Percentiles rank a stretch among this genome's conserved stretches.
Evolutionary conservation across 495 filamentous ascomycete genomes (phyloP).

Genomic region (Penicillium bialowiezense): DNA sequence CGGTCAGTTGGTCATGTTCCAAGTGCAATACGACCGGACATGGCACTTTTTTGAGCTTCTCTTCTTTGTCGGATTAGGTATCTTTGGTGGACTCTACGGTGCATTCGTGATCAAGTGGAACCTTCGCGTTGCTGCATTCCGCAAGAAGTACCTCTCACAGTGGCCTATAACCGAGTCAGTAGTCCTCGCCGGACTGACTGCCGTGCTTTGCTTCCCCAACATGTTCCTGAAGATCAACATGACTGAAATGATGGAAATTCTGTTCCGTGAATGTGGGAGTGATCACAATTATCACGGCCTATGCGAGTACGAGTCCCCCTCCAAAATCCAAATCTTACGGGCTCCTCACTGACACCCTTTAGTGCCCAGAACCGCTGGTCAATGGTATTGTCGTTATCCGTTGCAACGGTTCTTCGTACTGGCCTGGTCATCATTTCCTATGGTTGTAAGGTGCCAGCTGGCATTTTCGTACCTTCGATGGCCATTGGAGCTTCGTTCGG

Average conservation of each 20-base stretch:
- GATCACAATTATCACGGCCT: conserved; percentile 87
- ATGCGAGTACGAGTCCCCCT: conserved; percentile 62
- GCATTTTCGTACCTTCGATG: conserved; percentile 98
- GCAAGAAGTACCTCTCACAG: conserved; percentile 86
- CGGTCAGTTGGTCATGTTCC: conserved; percentile 99
- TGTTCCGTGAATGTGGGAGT: conserved; percentile 94
- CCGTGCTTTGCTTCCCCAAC: conserved; percentile 92
- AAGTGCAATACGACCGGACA: conserved; percentile 89
- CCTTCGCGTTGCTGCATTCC: conserved; percentile 82
- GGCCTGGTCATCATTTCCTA: conserved; percentile 95
- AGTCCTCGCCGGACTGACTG: conserved; percentile 76
- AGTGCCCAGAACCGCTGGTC: conserved; percentile 63
- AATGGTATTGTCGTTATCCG: conserved; percentile 74
- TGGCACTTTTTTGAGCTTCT: conserved; percentile 98
- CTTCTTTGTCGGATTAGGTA: conserved; percentile 86
- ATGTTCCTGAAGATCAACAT: conserved; percentile 96
- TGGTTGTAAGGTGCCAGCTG: conserved; percentile 95
- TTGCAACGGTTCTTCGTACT: conserved; percentile 78
- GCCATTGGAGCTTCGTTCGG: conserved; percentile 94
- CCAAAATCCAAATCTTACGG: not conserved
- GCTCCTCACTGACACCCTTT: conserved; percentile 21
- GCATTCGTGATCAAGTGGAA: conserved; percentile 99
- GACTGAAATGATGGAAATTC: conserved; percentile 98
- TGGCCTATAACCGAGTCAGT: conserved; percentile 89
- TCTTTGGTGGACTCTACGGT: conserved; percentile 94